phyloP scores from a whole-genome alignment of 2,329 filamentous ascomycete genomes.

The Tricladium varicosporioides region DNA sequence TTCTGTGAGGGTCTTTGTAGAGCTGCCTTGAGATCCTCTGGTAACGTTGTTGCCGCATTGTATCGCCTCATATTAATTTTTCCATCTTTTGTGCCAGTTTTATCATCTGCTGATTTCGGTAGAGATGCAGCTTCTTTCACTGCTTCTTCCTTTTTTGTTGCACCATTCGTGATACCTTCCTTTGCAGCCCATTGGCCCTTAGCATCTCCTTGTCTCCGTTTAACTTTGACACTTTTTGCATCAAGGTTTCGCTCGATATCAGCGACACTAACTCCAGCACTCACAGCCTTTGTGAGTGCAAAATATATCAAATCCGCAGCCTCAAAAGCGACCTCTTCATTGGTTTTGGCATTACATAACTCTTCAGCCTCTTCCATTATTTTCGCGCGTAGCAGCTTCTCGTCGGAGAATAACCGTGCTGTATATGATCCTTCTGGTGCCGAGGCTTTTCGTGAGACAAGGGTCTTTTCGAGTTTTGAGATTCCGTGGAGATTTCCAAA shows the following conservation, averaged over 20 bases:
- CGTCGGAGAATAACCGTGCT: slow-evolving; percentile 85
- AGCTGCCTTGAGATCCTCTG: slow-evolving; percentile 66
- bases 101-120: slow-evolving; percentile 50
- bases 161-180: slow-evolving; percentile 58
- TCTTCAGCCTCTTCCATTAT: slow-evolving; percentile 99
- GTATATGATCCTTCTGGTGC: slow-evolving; percentile 93
- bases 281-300: slow-evolving; percentile 83
- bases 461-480: slow-evolving; percentile 80
- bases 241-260: slow-evolving; percentile 93
- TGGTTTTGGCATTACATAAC: slow-evolving; percentile 79
- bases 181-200: slow-evolving; percentile 91
- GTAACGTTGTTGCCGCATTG: slow-evolving; percentile 62
- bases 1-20: slow-evolving; percentile 89
- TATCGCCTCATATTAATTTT: slow-evolving; percentile 83
- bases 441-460: slow-evolving; percentile 75
- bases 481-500: slow-evolving; percentile 84
- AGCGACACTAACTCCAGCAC: slow-evolving; percentile 78
- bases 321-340: slow-evolving; percentile 86
- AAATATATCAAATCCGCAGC: slow-evolving; percentile 96
- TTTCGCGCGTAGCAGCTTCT: slow-evolving; percentile 86
- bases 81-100: slow-evolving; percentile 46
- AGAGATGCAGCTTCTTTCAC: slow-evolving; percentile 46
- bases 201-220: slow-evolving; percentile 87
- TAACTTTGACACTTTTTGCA: slow-evolving; percentile 92
- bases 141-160: slow-evolving; percentile 36